Conservation (phyloP, 2,329 filamentous ascomycete genomes). For the Parascedosporium putredinis region DNA sequence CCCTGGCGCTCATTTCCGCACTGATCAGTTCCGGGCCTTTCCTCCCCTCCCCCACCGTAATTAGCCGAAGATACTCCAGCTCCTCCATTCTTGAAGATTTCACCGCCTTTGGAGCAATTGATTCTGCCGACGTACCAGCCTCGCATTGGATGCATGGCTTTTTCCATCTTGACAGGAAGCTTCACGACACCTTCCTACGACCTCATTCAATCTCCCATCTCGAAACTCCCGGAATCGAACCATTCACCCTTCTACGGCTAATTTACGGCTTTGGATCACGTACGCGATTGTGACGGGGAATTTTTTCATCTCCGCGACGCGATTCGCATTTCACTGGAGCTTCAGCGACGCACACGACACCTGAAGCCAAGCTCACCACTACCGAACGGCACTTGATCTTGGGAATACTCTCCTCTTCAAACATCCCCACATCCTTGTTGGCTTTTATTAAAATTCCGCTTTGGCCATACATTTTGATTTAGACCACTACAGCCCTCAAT, state of each 20-base stretch:
- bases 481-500: too few relatives aligned
- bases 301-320: background rate
- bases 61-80: background rate
- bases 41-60: background rate
- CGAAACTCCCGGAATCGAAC: background rate
- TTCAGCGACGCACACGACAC: background rate
- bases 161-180: background rate
- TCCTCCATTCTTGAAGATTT: background rate
- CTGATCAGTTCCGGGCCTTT: too few relatives aligned
- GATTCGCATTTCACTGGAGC: background rate
- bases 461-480: too few relatives aligned
- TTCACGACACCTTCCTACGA: too few relatives aligned
- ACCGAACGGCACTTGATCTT: background rate
- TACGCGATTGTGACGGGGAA: constrained; percentile 2
- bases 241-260: background rate
- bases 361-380: background rate
- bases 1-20: too few relatives aligned
- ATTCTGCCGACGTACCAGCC: background rate
- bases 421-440: too few relatives aligned
- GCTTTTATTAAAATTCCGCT: too few relatives aligned
- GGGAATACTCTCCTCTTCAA: too few relatives aligned
- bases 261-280: background rate
- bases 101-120: constrained; percentile 1
- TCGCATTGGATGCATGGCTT: background rate
- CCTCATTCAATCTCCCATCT: background rate